Base-by-base conservation (phyloP, 2,329 filamentous ascomycete species). In the Neobulgaria alba region DNA sequence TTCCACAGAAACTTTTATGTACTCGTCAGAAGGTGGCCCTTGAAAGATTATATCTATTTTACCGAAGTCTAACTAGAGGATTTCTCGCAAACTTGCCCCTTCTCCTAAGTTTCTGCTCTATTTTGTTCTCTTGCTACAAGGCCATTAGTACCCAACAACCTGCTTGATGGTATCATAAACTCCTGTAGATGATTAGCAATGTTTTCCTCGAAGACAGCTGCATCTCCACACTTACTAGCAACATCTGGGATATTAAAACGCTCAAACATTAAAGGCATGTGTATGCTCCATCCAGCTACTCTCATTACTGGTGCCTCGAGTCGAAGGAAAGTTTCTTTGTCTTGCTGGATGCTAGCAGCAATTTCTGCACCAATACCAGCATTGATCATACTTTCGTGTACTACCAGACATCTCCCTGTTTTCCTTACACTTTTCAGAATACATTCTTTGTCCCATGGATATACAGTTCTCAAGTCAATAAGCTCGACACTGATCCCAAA, bases 301-400 rank as follows among this genome's bases (percentile, higher is more conserved):
- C 82, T 69, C 57, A 77, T 75, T 1, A 86, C 78, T 0, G 82
- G 82, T 2, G 82, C 81, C 50, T 85, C 81, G 3, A 86, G 58
- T 5, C 72, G 69, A 46, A 85, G 60, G 52, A 86, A 86, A 1
- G 79, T 79, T 19, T 71, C 71, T 32, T 56, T 55, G 38, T 61
- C 58, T 45, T 83, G 79, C 57, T 85, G 81, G 30, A 86, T 78
- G 5, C 77, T 82, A 2, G 80, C 79, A 9, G 82, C 79, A 4
- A 86, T 73, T 50, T 85, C 81, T 2, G 82, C 80, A 10, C 82
- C 82, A 12, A 85, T 75, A 14, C 82, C 82, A 10, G 79, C 79
- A 55, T 84, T 85, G 47, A 81, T 68, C 78, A 85, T 85, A 43
- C 79, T 83, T 58, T 86, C 82, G 56, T 86, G 82, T 1, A 85